Base-by-base conservation (phyloP, 768 basidiomycete species). In the Auricularia auricula-judae region DNA sequence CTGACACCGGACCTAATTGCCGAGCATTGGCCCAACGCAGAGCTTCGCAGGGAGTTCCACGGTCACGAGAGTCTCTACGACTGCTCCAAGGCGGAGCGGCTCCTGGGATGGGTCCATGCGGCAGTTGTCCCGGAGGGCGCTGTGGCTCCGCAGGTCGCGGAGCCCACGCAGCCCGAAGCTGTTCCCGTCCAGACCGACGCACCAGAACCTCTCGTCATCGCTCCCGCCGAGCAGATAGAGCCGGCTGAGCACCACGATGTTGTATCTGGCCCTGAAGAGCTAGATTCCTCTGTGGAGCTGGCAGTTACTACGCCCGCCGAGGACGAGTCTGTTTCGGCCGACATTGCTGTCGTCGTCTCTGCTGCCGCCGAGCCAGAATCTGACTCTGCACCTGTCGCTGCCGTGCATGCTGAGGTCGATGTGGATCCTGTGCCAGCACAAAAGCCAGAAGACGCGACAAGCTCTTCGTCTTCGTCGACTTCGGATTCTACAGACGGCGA, bases 31-130 rank as follows among this genome's bases (percentile, higher is more conserved):
- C 81, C 82, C 4, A 71, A 80, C 60, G 82, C 18, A 81, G 74
- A 66, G 77, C 78, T 43, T 80, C 77, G 29, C 77, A 79, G 69
- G 34, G 29, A 59, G 34, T 59, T 59, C 34, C 67, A 70, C 29
- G 71, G 79, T 23, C 74, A 68, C 18, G 82, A 80, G 18, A 76
- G 68, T 3, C 84, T 89, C 70, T 87, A 85, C 70, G 83, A 88
- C 70, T 85, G 84, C 66, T 77, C 73, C 35, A 89, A 88, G 72
- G 87, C 86, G n/a, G 77, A 81, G 68, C 74, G 71, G 66, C 67
- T 89, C 70, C 70, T 90, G 61, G 86, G 83, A 7, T 90, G 88
- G 87, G 75, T 80, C 62, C 85, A 87, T 23, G 56, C 56, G 14
- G 1, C 56, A 4, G 23, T 21, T 51, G 47, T 51, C 18, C 18